These are phyloP conservation scores for Puccinia hordei DNA, from an alignment of 1,284 basidiomycete genomes.

Conservation along the genomic window DNA sequence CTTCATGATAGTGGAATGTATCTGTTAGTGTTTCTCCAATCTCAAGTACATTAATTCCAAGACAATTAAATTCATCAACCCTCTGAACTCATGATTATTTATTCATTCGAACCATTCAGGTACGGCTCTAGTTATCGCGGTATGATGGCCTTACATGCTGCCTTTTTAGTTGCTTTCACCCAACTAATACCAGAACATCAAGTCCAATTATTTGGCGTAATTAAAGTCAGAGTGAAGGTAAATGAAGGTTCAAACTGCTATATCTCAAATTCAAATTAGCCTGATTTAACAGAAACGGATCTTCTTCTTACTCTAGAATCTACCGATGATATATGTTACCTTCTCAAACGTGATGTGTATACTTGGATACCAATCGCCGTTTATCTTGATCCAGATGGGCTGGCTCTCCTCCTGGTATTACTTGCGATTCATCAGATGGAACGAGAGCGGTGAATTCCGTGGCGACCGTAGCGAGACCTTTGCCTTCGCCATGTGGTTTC, in stretches of 20 bases:
- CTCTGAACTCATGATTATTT: slow-evolving; percentile 10
- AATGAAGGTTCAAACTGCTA: slow-evolving; percentile 51
- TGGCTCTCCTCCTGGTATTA: slow-evolving; percentile 96
- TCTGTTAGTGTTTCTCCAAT: slow-evolving; percentile 16
- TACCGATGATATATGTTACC: slow-evolving; percentile 91
- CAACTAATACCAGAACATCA: slow-evolving; percentile 97
- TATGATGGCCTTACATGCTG: slow-evolving; percentile 85
- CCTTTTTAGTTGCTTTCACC: slow-evolving; percentile 89
- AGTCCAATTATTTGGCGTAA: slow-evolving; percentile 81
- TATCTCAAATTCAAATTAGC: neutral
- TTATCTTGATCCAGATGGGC: slow-evolving; percentile 94
- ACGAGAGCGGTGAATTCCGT: slow-evolving; percentile 66
- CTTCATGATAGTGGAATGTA: slow-evolving; percentile 38
- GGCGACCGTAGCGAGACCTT: slow-evolving; percentile 96
- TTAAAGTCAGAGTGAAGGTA: slow-evolving; percentile 88
- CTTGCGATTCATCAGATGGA: slow-evolving; percentile 85
- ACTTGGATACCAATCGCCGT: slow-evolving; percentile 86
- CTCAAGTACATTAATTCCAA: slow-evolving; percentile 10
- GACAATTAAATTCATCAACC: neutral
- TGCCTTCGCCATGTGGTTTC: slow-evolving; percentile 94
- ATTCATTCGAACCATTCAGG: slow-evolving; percentile 61
- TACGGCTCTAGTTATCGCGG: slow-evolving; percentile 88
- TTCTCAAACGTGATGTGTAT: slow-evolving; percentile 85
- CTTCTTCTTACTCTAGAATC: slow-evolving; percentile 63
- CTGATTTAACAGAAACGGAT: neutral